Evolutionary conservation across 371 early-diverging fungal species (phyloP).

Genomic region (Zopfochytrium polystomum): DNA sequence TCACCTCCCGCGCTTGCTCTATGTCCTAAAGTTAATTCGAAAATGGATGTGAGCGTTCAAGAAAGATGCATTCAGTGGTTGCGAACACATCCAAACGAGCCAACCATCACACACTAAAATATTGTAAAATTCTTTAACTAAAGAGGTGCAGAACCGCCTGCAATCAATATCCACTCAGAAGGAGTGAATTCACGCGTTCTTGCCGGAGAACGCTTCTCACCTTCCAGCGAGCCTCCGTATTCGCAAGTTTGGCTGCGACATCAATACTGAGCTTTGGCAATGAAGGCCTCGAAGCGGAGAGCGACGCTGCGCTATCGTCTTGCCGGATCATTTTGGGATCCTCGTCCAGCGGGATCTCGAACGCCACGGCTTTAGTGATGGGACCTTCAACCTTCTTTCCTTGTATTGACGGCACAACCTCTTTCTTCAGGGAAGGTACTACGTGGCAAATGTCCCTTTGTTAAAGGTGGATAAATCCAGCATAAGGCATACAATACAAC

Average conservation of each 20-base stretch:
- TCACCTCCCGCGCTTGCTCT: conserved; percentile 23
- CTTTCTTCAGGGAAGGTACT: too few species aligned
- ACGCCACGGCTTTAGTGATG: conserved; percentile 43
- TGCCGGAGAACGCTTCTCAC: too few species aligned
- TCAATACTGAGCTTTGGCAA: conserved; percentile 41
- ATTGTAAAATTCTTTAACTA: too few species aligned
- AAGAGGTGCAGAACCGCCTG: too few species aligned
- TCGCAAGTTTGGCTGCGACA: conserved; percentile 42
- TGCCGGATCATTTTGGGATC: conserved; percentile 14
- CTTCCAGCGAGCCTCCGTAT: conserved; percentile 50
- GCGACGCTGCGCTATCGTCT: conserved; percentile 11
- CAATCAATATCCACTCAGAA: too few species aligned
- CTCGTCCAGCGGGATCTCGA: conserved; percentile 48
- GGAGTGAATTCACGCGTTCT: too few species aligned
- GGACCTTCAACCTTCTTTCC: too few species aligned
- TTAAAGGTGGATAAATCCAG: too few species aligned
- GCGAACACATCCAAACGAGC: conserved; percentile 24
- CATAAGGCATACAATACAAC: too few species aligned
- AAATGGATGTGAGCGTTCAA: background rate
- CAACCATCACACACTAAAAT: too few species aligned
- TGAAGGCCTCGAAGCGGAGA: conserved; percentile 8
- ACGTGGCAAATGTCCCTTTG: too few species aligned
- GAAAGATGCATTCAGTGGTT: background rate
- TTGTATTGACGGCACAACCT: too few species aligned
- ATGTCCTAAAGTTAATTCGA: conserved; percentile 23